Evolutionary conservation across 805 yeast species (phyloP).

Genomic region (Saccharomycopsis lassenensis): DNA sequence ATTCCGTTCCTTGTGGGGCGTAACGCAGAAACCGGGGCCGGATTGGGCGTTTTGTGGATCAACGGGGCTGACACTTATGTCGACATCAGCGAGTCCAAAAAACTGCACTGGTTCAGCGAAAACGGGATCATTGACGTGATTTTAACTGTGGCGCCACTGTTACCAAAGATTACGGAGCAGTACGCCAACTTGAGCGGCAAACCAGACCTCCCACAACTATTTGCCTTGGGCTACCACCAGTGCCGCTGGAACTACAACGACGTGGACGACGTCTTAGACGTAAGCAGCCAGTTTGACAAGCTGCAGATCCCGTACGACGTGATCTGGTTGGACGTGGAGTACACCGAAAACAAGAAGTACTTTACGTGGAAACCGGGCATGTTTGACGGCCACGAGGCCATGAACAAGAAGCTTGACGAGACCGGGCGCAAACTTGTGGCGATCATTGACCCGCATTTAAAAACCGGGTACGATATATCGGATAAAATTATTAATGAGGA

Average conservation of each 20-base stretch:
- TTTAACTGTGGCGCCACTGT: constrained; percentile 49
- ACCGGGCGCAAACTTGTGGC: constrained; percentile 76
- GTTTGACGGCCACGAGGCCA: constrained; percentile 64
- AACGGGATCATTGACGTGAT: constrained; percentile 73
- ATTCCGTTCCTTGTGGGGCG: constrained; percentile 80
- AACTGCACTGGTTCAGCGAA: constrained; percentile 91
- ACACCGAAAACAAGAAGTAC: constrained; percentile 75
- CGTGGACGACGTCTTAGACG: constrained; percentile 71
- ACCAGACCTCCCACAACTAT: constrained; percentile 60
- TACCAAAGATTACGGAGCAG: constrained; percentile 42
- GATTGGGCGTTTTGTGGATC: constrained; percentile 85
- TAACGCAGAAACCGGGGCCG: constrained; percentile 47
- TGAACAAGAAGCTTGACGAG: constrained; percentile 54
- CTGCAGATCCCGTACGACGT: constrained; percentile 75
- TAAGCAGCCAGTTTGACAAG: constrained; percentile 60
- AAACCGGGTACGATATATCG: constrained; percentile 57
- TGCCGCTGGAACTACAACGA: constrained; percentile 96
- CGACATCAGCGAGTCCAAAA: constrained; percentile 40
- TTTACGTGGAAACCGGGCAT: constrained; percentile 77
- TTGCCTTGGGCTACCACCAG: constrained; percentile 87
- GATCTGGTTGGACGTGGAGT: constrained; percentile 93
- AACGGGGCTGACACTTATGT: constrained; percentile 89
- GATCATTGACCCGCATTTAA: constrained; percentile 87
- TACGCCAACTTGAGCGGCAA: constrained; percentile 69
- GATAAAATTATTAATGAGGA: constrained; percentile 33